phyloP scores from a whole-genome alignment of 2,329 filamentous ascomycete species.

The Pseudocercospora fuligena region DNA sequence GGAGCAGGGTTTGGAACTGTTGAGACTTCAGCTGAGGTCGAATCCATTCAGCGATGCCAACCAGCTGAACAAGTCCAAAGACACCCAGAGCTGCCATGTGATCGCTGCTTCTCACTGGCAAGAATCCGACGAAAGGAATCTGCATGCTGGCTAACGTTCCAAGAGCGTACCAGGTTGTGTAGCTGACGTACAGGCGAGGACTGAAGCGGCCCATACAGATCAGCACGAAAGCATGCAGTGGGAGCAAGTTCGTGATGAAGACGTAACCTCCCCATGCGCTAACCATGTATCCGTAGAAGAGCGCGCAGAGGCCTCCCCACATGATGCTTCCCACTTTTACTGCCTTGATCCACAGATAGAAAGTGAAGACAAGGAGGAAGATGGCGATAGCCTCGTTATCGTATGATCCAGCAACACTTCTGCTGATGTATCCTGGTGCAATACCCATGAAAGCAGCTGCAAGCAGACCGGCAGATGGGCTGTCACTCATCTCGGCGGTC shows the following conservation, averaged over 20 bases:
- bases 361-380: constrained; percentile 97
- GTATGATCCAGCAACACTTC: constrained; percentile 97
- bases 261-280: constrained; percentile 99
- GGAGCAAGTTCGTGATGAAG: constrained; percentile 97
- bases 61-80: constrained; percentile 92
- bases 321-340: constrained; percentile 95
- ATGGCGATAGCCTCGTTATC: constrained; percentile 99
- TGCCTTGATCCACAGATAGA: constrained; percentile 98
- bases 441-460: constrained; percentile 98
- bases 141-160: constrained; percentile 98
- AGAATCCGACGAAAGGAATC: constrained; percentile 96
- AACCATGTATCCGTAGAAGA: constrained; percentile 99
- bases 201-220: constrained; percentile 98
- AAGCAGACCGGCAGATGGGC: constrained; percentile 89
- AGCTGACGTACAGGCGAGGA: constrained; percentile 90
- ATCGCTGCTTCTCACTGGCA: constrained; percentile 95
- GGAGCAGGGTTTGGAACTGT: constrained; percentile 91
- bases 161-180: constrained; percentile 96
- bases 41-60: constrained; percentile 90
- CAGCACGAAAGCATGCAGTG: constrained; percentile 89
- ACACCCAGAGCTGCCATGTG: constrained; percentile 97
- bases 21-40: constrained; percentile 85
- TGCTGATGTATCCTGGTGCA: constrained; percentile 93
- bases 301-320: constrained; percentile 90
- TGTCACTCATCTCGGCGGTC: constrained; percentile 96